A percentile compares a stretch with the other conserved stretches of the same genome.
Evolutionary conservation across 208 protist species (phyloP).

Genomic region (Trypanosoma scelopori): DNA sequence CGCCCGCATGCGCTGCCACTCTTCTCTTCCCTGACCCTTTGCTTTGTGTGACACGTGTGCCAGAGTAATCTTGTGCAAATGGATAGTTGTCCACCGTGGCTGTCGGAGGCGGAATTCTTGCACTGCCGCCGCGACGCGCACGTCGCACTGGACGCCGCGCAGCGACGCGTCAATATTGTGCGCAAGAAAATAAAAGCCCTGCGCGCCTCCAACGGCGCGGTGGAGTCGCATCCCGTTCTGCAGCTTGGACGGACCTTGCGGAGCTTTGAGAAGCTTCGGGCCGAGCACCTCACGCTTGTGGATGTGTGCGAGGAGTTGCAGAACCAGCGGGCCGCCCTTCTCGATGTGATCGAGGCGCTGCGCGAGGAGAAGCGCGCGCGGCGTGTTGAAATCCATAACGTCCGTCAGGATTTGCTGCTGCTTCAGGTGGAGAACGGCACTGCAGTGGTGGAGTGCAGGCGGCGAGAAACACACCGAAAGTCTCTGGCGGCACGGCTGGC

Average conservation of each 20-base stretch:
- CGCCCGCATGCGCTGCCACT: too few species aligned
- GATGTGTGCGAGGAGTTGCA: constrained; percentile 29
- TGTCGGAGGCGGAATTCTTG: constrained; percentile 26
- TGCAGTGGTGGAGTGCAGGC: neutral
- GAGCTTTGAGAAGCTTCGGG: constrained; percentile 27
- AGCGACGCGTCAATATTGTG: constrained; percentile 13
- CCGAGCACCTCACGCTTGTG: constrained; percentile 27
- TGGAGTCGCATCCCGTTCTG: constrained; percentile 22
- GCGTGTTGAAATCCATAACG: constrained; percentile 25
- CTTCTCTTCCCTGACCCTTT: neutral
- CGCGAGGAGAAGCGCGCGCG: constrained; percentile 30
- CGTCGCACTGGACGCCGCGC: constrained; percentile 17
- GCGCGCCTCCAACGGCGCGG: constrained; percentile 6
- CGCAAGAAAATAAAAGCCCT: constrained; percentile 18
- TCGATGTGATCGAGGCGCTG: constrained; percentile 25
- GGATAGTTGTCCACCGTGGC: constrained; percentile 20
- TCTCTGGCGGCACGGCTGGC: neutral
- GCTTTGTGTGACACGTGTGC: neutral
- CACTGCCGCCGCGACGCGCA: constrained; percentile 20
- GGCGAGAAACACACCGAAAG: constrained; percentile 1
- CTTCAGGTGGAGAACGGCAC: constrained; percentile 20
- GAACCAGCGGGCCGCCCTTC: constrained; percentile 18
- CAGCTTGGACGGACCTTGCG: constrained; percentile 18
- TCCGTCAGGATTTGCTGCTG: constrained; percentile 19
- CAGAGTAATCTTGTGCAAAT: too few species aligned